phyloP scores from a whole-genome alignment of 768 basidiomycete genomes.

The Suillus hirtellus region DNA sequence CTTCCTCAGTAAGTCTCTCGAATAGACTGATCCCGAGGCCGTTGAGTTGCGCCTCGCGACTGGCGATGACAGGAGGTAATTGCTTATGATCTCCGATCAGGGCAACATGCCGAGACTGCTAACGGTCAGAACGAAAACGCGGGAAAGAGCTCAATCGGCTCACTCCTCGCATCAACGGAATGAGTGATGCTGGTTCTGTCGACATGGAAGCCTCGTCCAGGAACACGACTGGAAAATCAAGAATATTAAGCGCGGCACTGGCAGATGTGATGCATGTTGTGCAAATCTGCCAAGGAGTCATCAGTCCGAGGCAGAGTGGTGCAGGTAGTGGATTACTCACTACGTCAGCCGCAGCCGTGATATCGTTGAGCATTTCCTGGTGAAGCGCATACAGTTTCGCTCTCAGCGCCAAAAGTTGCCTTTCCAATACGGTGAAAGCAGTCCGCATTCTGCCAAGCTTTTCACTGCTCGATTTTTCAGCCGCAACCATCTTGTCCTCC shows the following conservation, averaged over 20 bases:
- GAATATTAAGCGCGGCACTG: constrained; percentile 58
- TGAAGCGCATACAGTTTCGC: constrained; percentile 54
- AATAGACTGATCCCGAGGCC: constrained; percentile 85
- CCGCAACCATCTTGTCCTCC: constrained; percentile 23
- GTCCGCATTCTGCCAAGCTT: constrained; percentile 34
- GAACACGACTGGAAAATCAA: constrained; percentile 92
- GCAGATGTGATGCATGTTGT: constrained; percentile 86
- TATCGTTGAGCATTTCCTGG: constrained; percentile 63
- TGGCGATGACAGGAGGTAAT: constrained; percentile 84
- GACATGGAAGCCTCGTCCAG: constrained; percentile 97
- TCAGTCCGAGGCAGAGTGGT: constrained; percentile 11
- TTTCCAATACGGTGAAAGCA: constrained; percentile 27
- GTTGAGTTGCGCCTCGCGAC: constrained; percentile 67
- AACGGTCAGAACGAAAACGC: constrained; percentile 13
- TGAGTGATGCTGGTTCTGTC: constrained; percentile 88
- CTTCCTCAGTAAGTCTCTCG: constrained; percentile 84
- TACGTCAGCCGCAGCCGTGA: constrained; percentile 69
- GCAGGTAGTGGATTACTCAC: constrained; percentile 43
- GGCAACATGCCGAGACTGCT: constrained; percentile 75
- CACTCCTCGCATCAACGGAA: constrained; percentile 94
- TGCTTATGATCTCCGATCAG: constrained; percentile 98
- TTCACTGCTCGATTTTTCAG: constrained; percentile 21
- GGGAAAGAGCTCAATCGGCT: constrained; percentile 34
- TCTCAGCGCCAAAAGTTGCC: constrained; percentile 34
- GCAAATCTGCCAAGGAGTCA: constrained; percentile 58